Base-by-base conservation (phyloP, 257 asterid genomes). In the Solanum dulcamara region DNA sequence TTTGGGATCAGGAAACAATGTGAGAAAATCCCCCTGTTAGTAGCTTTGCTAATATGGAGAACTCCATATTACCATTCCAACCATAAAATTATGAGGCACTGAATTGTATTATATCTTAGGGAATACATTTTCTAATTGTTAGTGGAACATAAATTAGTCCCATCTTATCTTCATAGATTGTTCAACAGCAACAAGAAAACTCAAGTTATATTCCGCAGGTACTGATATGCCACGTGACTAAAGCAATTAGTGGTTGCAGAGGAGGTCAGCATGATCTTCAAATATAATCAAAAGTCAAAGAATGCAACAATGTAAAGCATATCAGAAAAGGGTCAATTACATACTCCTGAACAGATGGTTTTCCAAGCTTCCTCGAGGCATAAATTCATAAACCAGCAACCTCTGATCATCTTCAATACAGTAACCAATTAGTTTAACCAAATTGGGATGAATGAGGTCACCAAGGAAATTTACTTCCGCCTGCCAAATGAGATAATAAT, bases 291-390 rank as follows among this genome's bases (percentile, higher is more conserved):
- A 74, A n/a, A 74, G n/a, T 42, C n/a, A 30, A 44, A 53, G 32
- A 48, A 57, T 67, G n/a, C 26, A 50, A 85, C 12, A 24, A 8
- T 10, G 70, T 35, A 55, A 30, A 28, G 22, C 62, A 66, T 83
- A 64, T 24, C 72, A 44, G 28, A 11, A 28, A 57, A 85, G 77
- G 85, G 60, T 60, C 66, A 86, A 79, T 22, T 80, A 85, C 95
- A 37, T 93, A 97, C 99, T 91, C 91, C 98, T 95, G 85, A 97
- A 97, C 40, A 97, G 91, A 84, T 97, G 99, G 91, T 95, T 97
- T 91, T 97, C 99, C 94, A 97, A 90, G 93, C 99, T 97, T 91
- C 99, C 99, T 72, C 99, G 90, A 20, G 98, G 98, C 99, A 97
- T 93, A 89, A 97, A 97, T 88, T 97, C 99, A 70, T 97, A 97